Percentiles rank a stretch among this genome's conserved stretches.
phyloP scores from a whole-genome alignment of 495 filamentous ascomycete genomes.

The Cairneyella variabilis region DNA sequence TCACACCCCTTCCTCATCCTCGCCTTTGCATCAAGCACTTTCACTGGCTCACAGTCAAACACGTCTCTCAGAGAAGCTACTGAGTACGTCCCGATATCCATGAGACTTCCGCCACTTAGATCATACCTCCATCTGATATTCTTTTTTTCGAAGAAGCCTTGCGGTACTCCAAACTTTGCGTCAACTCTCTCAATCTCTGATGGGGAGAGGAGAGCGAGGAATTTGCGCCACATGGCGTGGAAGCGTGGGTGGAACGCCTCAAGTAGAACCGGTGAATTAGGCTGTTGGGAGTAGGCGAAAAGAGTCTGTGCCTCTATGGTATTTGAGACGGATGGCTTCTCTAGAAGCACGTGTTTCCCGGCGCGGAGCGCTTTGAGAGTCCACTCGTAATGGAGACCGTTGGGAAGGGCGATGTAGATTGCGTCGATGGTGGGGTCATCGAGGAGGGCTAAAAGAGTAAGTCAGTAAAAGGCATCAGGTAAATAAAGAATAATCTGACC shows the following conservation, averaged over 20 bases:
- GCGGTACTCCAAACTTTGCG: constrained; percentile 30
- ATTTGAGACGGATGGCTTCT: constrained; percentile 53
- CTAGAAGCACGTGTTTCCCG: constrained; percentile 57
- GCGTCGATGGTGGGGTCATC: constrained; percentile 47
- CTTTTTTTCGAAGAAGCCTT: constrained; percentile 28
- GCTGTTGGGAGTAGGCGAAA: constrained; percentile 35
- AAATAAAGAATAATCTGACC: constrained; percentile 29
- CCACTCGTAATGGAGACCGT: constrained; percentile 54
- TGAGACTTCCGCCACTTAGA: constrained; percentile 50
- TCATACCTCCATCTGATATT: constrained; percentile 55
- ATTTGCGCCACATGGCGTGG: constrained; percentile 49
- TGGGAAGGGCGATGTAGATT: constrained; percentile 50
- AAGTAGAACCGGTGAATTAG: constrained; percentile 40
- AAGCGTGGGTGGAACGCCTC: constrained; percentile 59
- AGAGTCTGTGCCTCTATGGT: constrained; percentile 40
- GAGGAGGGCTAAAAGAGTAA: no score
- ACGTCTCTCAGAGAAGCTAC: constrained; percentile 27
- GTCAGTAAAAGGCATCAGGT: no score
- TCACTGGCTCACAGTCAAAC: constrained; percentile 16
- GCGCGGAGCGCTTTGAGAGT: constrained; percentile 42
- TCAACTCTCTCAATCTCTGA: constrained; percentile 35
- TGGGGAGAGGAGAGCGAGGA: constrained; percentile 39
- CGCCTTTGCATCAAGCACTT: constrained; percentile 11
- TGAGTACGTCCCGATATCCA: constrained; percentile 55
- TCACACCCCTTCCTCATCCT: no score